Percentiles rank a stretch among this genome's conserved stretches.
Evolutionary conservation across 1,139 yeast species (phyloP).

Genomic region (Lodderomyces orthopsilosis): DNA sequence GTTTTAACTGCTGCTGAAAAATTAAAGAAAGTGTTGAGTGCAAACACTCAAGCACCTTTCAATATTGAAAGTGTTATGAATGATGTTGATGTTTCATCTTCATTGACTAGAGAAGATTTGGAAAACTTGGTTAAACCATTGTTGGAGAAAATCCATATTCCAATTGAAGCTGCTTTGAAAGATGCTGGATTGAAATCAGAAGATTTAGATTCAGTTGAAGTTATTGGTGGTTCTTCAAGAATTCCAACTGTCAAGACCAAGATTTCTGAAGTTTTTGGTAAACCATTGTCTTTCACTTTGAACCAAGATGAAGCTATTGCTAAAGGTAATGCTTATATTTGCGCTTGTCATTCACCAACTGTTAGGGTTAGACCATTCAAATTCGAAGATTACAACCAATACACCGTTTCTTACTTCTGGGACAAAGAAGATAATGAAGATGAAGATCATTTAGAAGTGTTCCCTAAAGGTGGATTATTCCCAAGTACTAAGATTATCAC

Average conservation of each 20-base stretch:
- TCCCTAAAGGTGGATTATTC: slow-evolving; percentile 90
- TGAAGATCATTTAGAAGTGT: slow-evolving; percentile 89
- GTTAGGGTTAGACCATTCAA: slow-evolving; percentile 98
- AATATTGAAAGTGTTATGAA: slow-evolving; percentile 95
- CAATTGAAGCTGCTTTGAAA: slow-evolving; percentile 78
- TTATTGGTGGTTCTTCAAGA: slow-evolving; percentile 98
- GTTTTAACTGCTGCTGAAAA: slow-evolving; percentile 88
- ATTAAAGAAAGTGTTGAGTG: slow-evolving; percentile 93
- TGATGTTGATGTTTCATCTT: slow-evolving; percentile 92
- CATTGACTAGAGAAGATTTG: slow-evolving; percentile 86
- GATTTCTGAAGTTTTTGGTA: slow-evolving; percentile 77
- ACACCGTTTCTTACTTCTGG: slow-evolving; percentile 95
- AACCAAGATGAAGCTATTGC: slow-evolving; percentile 99
- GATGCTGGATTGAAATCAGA: slow-evolving; percentile 70
- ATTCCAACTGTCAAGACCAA: slow-evolving; percentile 88
- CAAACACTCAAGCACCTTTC: slow-evolving; percentile 93
- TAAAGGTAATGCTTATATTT: slow-evolving; percentile 97
- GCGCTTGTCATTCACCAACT: slow-evolving; percentile 99
- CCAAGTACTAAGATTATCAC: slow-evolving; percentile 97
- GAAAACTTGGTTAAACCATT: slow-evolving; percentile 86
- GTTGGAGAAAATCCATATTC: slow-evolving; percentile 69
- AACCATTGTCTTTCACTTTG: slow-evolving; percentile 87
- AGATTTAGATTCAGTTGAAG: slow-evolving; percentile 87
- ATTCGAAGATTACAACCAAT: slow-evolving; percentile 91
- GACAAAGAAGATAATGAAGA: slow-evolving; percentile 92